These are phyloP conservation scores for Fusarium austroafricanum DNA, from an alignment of 2,329 filamentous ascomycete species.

Conservation along the genomic window DNA sequence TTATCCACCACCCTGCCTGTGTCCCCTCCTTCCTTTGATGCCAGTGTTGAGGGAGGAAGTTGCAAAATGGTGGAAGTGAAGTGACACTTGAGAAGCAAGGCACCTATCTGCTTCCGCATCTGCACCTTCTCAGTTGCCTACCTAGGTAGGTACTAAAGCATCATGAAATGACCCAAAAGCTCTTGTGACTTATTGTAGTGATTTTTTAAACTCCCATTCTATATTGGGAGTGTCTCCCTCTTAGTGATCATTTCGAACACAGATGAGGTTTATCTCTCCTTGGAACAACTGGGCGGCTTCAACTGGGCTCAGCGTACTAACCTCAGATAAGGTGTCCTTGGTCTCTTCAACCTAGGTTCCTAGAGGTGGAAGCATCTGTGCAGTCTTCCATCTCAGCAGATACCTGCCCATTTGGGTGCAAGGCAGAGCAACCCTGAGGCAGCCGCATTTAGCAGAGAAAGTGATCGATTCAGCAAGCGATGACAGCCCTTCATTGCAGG, in stretches of 20 bases:
- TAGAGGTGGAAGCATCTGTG: too few species aligned
- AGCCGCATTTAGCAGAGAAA: neutral
- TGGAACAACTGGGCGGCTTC: neutral
- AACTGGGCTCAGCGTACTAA: too few species aligned
- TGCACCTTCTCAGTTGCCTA: neutral
- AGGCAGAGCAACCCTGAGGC: neutral
- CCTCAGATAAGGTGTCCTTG: neutral
- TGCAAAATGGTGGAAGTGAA: neutral
- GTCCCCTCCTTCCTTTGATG: slow-evolving; percentile 20
- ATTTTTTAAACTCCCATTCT: too few species aligned
- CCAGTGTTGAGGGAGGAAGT: slow-evolving; percentile 7
- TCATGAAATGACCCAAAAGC: neutral
- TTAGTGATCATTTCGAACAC: too few species aligned
- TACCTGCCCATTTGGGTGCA: neutral
- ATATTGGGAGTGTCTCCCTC: neutral
- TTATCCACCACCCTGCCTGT: slow-evolving; percentile 3
- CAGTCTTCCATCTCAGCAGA: neutral
- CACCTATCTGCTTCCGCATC: neutral
- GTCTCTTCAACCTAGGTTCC: neutral
- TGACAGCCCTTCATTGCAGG: too few species aligned
- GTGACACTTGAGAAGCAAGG: neutral
- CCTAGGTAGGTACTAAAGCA: neutral
- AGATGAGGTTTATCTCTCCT: neutral
- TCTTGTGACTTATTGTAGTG: too few species aligned
- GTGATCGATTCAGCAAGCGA: neutral